Evolutionary conservation across 164 flowering plant genomes (phyloP), one percentile per base, ranked within the genome.

Genomic region (Sedum album): DNA sequence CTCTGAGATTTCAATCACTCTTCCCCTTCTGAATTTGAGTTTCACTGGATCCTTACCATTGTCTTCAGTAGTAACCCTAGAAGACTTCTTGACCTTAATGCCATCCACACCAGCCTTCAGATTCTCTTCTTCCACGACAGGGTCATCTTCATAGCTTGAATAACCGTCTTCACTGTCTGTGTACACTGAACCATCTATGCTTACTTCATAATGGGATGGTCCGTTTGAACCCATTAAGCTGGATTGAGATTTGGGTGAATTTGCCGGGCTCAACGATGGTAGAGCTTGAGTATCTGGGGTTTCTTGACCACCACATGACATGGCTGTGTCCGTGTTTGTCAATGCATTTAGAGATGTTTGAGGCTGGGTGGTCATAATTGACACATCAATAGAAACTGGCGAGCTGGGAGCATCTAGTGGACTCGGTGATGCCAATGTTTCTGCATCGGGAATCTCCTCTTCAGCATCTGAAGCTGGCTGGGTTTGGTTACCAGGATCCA

Each of bases 11-110:
- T 82, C 79, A 66, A 81, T 63, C 28, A 72, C 74, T 69, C 66
- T 77, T 66, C 82, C 83, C 70, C 81, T 82, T 71, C 79, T 76
- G 74, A 83, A 79, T 35, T 65, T 72, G 26, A 78, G 66, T 69
- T 79, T 79, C 44, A 25, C 42, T 1, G 84, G 66, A 20, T 62
- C 60, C 23, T 28, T n/a, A 49, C 73, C 77, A 46, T 74, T 71
- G 5, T 55, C 78, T 57, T 78, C 72, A 25, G 75, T 68, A 42
- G 0, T 38, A 70, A 66, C 38, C 48, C 35, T 38, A 23, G 66
- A 75, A 48, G 31, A 68, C 63, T 73, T 79, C 73, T 53, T 77
- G 6, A 23, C 39, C 64, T 39, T 60, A 33, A 44, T 68, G 55
- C 28, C 53, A 23, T 68, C 17, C 18, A 73, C 71, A 0, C 31